Evolutionary conservation across 768 basidiomycete genomes (phyloP).

Genomic region (Pleurotus tuoliensis): DNA sequence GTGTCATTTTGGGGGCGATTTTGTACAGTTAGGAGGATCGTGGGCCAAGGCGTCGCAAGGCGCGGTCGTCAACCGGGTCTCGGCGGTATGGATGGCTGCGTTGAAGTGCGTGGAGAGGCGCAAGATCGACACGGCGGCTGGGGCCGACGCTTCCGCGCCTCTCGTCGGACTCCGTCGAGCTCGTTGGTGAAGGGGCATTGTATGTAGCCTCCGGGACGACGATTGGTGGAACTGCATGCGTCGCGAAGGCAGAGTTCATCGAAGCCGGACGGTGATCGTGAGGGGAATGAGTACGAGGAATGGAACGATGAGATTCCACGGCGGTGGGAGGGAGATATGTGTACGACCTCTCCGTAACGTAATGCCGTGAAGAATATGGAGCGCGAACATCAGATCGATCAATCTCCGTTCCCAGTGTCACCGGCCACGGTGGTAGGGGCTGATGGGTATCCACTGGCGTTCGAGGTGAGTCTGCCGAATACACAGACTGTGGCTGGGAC

Average conservation of each 20-base stretch:
- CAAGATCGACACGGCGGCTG: slow-evolving; percentile 36
- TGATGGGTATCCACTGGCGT: background rate
- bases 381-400: background rate
- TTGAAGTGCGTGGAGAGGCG: slow-evolving; percentile 52
- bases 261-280: background rate
- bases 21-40: slow-evolving; percentile 14
- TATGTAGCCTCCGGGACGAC: slow-evolving; percentile 7
- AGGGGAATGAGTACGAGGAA: background rate
- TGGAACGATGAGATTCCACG: background rate
- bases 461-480: background rate
- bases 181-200: slow-evolving; percentile 12
- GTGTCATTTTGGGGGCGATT: background rate
- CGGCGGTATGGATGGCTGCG: slow-evolving; percentile 56
- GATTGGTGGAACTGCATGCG: background rate
- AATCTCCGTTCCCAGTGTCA: background rate
- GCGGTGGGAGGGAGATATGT: slow-evolving; percentile 6
- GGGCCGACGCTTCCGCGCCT: slow-evolving; percentile 24
- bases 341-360: background rate
- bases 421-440: background rate
- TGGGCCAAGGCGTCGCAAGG: slow-evolving; percentile 43
- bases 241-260: background rate
- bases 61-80: slow-evolving; percentile 58
- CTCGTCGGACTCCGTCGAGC: slow-evolving; percentile 14
- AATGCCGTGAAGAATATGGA: background rate
- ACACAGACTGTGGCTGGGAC: background rate